phyloP scores from a whole-genome alignment of 1,139 yeast species.

The Eremothecium gossypii region DNA sequence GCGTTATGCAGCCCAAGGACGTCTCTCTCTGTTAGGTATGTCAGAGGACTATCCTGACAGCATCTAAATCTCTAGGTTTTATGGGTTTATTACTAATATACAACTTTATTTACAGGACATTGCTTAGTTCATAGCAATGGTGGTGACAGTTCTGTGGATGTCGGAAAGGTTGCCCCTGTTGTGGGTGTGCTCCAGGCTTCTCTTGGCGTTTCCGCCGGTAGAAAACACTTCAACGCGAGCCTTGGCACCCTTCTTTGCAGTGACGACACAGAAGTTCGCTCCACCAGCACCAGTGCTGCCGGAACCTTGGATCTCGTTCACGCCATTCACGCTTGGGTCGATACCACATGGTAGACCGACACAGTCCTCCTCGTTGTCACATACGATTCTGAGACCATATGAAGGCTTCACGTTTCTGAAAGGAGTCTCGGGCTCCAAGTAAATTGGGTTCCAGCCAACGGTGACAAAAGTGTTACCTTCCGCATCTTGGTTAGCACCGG shows the following conservation, averaged over 20 bases:
- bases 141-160: too few species aligned
- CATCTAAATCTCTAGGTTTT: too few species aligned
- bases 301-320: constrained; percentile 42
- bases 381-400: constrained; percentile 65
- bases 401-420: constrained; percentile 48
- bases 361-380: constrained; percentile 61
- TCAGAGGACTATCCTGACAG: too few species aligned
- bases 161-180: too few species aligned
- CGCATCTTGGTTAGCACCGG: constrained; percentile 74
- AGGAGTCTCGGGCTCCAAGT: constrained; percentile 38
- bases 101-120: too few species aligned
- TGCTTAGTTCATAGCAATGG: too few species aligned
- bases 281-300: constrained; percentile 47
- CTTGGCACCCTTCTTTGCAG: constrained; percentile 53
- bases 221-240: constrained; percentile 67
- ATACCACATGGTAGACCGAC: constrained; percentile 71
- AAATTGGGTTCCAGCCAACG: constrained; percentile 87
- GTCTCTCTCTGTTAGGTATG: too few species aligned
- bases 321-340: constrained; percentile 55
- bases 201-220: too few species aligned
- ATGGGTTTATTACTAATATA: too few species aligned
- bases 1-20: too few species aligned
- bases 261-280: constrained; percentile 73
- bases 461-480: constrained; percentile 65
- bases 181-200: too few species aligned